Conservation (phyloP, 2,329 filamentous ascomycete genomes). For the Aureobasidium musti region DNA sequence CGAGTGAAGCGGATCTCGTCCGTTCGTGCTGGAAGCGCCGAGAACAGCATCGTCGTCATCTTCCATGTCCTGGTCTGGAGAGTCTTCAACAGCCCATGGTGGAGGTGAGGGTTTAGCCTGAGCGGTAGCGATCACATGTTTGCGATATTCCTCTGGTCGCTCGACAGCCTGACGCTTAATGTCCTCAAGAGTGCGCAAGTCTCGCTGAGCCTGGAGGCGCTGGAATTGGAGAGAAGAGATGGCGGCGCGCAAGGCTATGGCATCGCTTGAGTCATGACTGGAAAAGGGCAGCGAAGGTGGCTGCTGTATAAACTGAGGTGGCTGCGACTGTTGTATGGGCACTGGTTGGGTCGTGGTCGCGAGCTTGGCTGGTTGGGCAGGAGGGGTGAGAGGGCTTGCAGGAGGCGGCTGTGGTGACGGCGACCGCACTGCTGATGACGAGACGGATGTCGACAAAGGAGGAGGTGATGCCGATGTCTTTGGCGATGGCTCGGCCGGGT, state of each 20-base stretch:
- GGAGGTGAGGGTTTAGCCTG: slow-evolving; percentile 29
- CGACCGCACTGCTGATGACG: slow-evolving; percentile 13
- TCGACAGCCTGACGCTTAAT: slow-evolving; percentile 70
- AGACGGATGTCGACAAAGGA: slow-evolving; percentile 8
- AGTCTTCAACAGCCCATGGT: slow-evolving; percentile 38
- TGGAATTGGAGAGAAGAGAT: slow-evolving; percentile 88
- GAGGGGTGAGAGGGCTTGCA: slow-evolving; percentile 32
- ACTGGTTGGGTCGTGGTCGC: slow-evolving; percentile 1
- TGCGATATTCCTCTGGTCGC: slow-evolving; percentile 70
- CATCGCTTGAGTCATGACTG: slow-evolving; percentile 71
- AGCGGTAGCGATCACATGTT: slow-evolving; percentile 55
- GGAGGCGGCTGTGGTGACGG: slow-evolving; percentile 31
- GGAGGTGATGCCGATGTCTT: slow-evolving; percentile 27
- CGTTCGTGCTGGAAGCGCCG: slow-evolving; percentile 31
- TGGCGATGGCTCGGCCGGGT: slow-evolving; percentile 33
- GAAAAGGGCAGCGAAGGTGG: slow-evolving; percentile 51
- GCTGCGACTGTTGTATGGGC: slow-evolving; percentile 28
- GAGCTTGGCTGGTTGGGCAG: slow-evolving; percentile 8
- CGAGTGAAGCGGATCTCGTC: not conserved
- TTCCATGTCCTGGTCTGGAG: slow-evolving; percentile 34
- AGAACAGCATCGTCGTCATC: slow-evolving; percentile 35
- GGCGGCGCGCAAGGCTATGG: slow-evolving; percentile 79
- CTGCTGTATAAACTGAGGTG: slow-evolving; percentile 45
- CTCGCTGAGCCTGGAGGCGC: slow-evolving; percentile 71
- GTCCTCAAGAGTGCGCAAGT: slow-evolving; percentile 69